Evolutionary conservation across 345 rosid species (phyloP).

Genomic region (Viola odorata): DNA sequence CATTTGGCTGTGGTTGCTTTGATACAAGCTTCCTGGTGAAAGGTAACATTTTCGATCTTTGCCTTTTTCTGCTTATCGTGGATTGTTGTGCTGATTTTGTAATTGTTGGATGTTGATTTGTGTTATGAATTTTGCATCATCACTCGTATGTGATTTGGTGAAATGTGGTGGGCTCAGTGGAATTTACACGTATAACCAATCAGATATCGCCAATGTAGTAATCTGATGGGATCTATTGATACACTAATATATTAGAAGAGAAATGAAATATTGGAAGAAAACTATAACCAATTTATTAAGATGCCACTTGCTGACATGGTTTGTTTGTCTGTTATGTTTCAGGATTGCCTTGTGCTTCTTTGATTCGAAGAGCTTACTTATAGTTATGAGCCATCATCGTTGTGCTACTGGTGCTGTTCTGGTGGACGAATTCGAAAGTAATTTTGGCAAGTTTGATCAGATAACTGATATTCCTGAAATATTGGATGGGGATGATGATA

Average conservation of each 20-base stretch:
- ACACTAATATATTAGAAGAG: not conserved
- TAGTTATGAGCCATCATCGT: slow-evolving; percentile 34
- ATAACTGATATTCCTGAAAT: slow-evolving; percentile 27
- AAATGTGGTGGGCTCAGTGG: too few species aligned
- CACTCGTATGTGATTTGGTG: too few species aligned
- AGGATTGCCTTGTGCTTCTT: not conserved
- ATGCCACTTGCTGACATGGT: not conserved
- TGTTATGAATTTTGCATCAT: too few species aligned
- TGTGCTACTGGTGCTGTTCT: slow-evolving; percentile 21
- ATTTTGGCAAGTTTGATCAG: slow-evolving; percentile 10
- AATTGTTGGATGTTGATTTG: too few species aligned
- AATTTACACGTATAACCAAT: too few species aligned
- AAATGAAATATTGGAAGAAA: too few species aligned
- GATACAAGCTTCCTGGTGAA: not conserved
- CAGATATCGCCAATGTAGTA: too few species aligned
- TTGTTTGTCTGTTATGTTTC: not conserved
- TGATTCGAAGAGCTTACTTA: not conserved
- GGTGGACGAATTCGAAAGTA: slow-evolving; percentile 34
- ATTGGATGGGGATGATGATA: slow-evolving; percentile 34
- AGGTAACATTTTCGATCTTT: not conserved
- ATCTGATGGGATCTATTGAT: not conserved
- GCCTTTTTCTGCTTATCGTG: not conserved
- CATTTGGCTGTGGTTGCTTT: not conserved
- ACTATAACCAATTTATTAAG: too few species aligned
- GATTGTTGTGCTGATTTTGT: too few species aligned